phyloP scores from a whole-genome alignment of 31 red algal genomes.

The Odonthalia washingtoniensis region DNA sequence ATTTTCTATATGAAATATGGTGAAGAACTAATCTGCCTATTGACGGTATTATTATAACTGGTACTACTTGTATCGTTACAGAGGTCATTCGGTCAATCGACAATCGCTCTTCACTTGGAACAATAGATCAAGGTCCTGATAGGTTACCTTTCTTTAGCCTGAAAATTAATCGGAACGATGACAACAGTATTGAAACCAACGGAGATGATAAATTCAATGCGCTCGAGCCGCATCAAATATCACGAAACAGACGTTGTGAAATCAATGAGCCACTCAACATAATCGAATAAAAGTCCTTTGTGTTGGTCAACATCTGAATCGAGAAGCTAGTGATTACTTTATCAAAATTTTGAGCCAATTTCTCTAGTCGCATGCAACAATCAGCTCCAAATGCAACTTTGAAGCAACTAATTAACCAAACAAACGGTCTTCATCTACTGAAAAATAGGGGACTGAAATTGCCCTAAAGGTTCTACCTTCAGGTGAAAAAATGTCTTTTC shows the following conservation, averaged over 20 bases:
- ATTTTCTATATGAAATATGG: background rate
- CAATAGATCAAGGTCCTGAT: constrained; percentile 14
- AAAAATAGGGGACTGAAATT: too few species aligned
- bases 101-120: background rate
- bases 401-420: too few species aligned
- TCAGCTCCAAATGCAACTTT: too few species aligned
- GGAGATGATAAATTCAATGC: constrained; percentile 16
- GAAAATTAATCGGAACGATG: constrained; percentile 2
- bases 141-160: constrained; percentile 26
- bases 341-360: too few species aligned
- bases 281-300: background rate
- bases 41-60: constrained; percentile 18
- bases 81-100: constrained; percentile 3
- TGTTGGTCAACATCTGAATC: background rate
- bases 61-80: background rate
- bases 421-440: too few species aligned
- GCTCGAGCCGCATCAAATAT: background rate
- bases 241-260: background rate
- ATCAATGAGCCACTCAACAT: background rate
- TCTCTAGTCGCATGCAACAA: too few species aligned
- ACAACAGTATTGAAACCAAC: background rate
- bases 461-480: too few species aligned
- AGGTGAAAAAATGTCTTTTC: too few species aligned
- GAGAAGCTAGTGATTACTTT: too few species aligned
- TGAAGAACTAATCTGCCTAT: background rate